Evolutionary conservation across 108 stramenopile genomes (phyloP).

Genomic region (Skeletonema potamos): DNA sequence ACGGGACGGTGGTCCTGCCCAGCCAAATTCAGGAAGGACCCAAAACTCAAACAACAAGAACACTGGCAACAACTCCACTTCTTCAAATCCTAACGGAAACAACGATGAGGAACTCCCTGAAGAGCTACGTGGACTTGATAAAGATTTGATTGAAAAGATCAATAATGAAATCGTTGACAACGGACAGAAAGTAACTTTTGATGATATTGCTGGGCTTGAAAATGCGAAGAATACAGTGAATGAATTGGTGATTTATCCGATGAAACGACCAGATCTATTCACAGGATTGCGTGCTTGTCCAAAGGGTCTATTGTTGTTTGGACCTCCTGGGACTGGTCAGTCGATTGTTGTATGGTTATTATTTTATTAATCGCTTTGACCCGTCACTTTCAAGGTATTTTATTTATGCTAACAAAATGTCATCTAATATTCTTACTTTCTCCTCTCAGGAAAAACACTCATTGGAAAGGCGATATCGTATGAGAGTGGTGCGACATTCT

Average conservation of each 20-base stretch:
- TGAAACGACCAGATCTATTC: conserved; percentile 92
- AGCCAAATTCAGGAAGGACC: conserved; percentile 6
- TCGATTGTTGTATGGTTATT: too few relatives aligned
- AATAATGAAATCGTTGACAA: conserved; percentile 81
- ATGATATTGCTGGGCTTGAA: conserved; percentile 87
- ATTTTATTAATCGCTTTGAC: too few relatives aligned
- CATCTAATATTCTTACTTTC: too few relatives aligned
- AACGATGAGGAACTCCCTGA: conserved; percentile 84
- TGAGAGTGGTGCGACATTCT: conserved; percentile 97
- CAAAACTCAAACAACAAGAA: not conserved
- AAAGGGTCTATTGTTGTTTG: conserved; percentile 73
- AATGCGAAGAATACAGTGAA: conserved; percentile 85
- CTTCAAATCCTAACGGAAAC: conserved; percentile 9
- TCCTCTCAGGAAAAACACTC: conserved; percentile 90
- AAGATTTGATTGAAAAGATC: conserved; percentile 87
- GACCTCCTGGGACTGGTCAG: conserved; percentile 61
- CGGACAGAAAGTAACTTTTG: conserved; percentile 79
- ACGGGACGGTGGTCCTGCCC: conserved; percentile 18
- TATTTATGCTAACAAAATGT: too few relatives aligned
- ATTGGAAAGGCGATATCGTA: conserved; percentile 99
- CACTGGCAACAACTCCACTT: conserved; percentile 15
- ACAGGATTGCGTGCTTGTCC: conserved; percentile 87
- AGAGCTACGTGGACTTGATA: conserved; percentile 78
- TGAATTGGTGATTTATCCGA: conserved; percentile 93
- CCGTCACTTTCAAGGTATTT: too few relatives aligned